Percentiles rank a stretch among this genome's conserved stretches.
phyloP scores from a whole-genome alignment of 2,329 filamentous ascomycete genomes.

The Plectosphaerella cucumerina region DNA sequence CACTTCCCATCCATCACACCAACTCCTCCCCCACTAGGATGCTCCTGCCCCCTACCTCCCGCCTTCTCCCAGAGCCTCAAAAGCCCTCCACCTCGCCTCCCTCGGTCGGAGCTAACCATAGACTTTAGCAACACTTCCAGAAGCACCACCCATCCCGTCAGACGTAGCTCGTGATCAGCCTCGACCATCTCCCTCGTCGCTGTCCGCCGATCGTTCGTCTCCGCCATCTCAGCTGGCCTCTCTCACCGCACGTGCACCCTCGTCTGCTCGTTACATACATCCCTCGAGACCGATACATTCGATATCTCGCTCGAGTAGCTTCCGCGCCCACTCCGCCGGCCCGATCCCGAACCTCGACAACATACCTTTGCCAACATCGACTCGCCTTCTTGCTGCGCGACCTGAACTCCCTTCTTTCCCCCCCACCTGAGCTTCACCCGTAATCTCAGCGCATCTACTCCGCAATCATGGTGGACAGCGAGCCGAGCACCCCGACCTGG shows the following conservation, averaged over 20 bases:
- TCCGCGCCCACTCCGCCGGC: too few relatives aligned
- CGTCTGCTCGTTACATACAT: too few relatives aligned
- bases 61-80: too few relatives aligned
- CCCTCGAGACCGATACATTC: too few relatives aligned
- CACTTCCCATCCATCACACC: too few relatives aligned
- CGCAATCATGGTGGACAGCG: conserved; percentile 90
- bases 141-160: background rate
- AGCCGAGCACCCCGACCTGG: conserved; percentile 93
- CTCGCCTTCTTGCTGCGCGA: too few relatives aligned
- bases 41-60: too few relatives aligned
- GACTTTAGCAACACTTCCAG: background rate
- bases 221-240: background rate
- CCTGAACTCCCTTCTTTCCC: background rate
- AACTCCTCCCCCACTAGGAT: too few relatives aligned
- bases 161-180: background rate
- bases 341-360: background rate
- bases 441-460: conserved; percentile 5
- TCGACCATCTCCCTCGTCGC: background rate
- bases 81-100: too few relatives aligned
- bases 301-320: too few relatives aligned
- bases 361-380: background rate
- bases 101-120: too few relatives aligned
- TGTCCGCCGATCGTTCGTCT: background rate
- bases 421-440: background rate
- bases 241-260: too few relatives aligned